These are phyloP conservation scores for Passiflora organensis DNA, from an alignment of 345 rosid species.

Conservation along the genomic window DNA sequence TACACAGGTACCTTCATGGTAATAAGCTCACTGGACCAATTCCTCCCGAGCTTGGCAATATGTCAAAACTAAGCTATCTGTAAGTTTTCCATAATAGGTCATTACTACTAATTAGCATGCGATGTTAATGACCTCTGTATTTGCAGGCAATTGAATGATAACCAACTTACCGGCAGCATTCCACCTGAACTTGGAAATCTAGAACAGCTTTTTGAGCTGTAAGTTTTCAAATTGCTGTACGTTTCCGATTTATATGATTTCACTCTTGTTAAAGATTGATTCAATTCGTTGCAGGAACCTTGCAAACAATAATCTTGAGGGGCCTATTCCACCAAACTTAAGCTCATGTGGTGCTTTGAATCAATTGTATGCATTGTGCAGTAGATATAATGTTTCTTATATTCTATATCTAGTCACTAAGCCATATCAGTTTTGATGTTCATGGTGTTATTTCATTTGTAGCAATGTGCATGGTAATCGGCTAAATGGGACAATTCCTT, in stretches of 20 bases:
- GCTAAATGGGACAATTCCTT: slow-evolving; percentile 70
- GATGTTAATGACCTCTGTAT: not conserved
- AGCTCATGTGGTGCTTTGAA: slow-evolving; percentile 87
- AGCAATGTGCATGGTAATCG: slow-evolving; percentile 89
- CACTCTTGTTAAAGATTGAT: too few species aligned
- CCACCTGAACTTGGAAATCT: slow-evolving; percentile 95
- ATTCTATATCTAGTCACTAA: too few species aligned
- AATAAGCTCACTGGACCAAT: slow-evolving; percentile 79
- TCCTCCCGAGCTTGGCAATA: slow-evolving; percentile 97
- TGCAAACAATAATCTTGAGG: slow-evolving; percentile 73
- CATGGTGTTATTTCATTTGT: not conserved
- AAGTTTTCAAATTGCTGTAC: slow-evolving; percentile 24
- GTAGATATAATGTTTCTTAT: not conserved
- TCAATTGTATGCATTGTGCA: slow-evolving; percentile 53
- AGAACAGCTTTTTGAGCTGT: slow-evolving; percentile 91
- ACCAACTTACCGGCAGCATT: slow-evolving; percentile 59
- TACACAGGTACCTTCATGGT: slow-evolving; percentile 77
- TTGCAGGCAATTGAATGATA: slow-evolving; percentile 75
- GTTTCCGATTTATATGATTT: too few species aligned
- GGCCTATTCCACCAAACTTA: slow-evolving; percentile 76
- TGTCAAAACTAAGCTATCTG: slow-evolving; percentile 95
- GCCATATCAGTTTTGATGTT: not conserved
- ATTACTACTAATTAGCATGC: not conserved
- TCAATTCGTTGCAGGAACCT: slow-evolving; percentile 88
- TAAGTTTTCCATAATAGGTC: slow-evolving; percentile 34